Conservation (phyloP, 441 rosid genomes). For the Pelargonium australe region DNA sequence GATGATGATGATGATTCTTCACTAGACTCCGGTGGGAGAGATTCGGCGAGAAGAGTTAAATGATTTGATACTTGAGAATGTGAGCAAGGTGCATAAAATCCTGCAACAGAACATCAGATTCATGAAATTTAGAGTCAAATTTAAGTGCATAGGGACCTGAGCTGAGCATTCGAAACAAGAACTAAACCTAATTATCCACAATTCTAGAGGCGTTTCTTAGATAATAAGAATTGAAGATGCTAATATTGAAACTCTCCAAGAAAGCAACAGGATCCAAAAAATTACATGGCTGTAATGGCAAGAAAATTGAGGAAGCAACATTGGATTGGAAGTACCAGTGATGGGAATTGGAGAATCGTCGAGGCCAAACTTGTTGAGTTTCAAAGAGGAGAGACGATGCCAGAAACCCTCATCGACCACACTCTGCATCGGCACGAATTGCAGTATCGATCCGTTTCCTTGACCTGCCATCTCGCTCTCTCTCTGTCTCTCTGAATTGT, state of each 20-base stretch:
- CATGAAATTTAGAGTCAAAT: neutral
- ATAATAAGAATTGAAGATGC: neutral
- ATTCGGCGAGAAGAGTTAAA: slow-evolving; percentile 63
- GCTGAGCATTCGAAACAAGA: neutral
- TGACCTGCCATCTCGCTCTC: slow-evolving; percentile 22
- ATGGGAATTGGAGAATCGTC: slow-evolving; percentile 83
- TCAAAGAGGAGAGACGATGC: slow-evolving; percentile 78
- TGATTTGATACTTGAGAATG: slow-evolving; percentile 68
- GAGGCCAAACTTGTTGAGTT: slow-evolving; percentile 77
- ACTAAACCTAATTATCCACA: neutral
- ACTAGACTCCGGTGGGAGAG: slow-evolving; percentile 43
- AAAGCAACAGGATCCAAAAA: no score
- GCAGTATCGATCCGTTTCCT: slow-evolving; percentile 42
- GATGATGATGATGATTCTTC: slow-evolving; percentile 26
- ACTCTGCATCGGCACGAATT: slow-evolving; percentile 73
- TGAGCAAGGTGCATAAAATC: slow-evolving; percentile 90
- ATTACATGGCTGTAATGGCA: no score
- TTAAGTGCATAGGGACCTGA: neutral
- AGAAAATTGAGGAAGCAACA: no score
- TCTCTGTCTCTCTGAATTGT: neutral
- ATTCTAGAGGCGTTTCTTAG: neutral
- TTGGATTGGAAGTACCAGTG: no score
- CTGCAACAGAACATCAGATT: slow-evolving; percentile 32
- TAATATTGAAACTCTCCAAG: no score
- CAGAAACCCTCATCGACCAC: slow-evolving; percentile 86